Base-by-base conservation (phyloP, 192 early-diverging fungal genomes). In the Nowakowskiella sp. region DNA sequence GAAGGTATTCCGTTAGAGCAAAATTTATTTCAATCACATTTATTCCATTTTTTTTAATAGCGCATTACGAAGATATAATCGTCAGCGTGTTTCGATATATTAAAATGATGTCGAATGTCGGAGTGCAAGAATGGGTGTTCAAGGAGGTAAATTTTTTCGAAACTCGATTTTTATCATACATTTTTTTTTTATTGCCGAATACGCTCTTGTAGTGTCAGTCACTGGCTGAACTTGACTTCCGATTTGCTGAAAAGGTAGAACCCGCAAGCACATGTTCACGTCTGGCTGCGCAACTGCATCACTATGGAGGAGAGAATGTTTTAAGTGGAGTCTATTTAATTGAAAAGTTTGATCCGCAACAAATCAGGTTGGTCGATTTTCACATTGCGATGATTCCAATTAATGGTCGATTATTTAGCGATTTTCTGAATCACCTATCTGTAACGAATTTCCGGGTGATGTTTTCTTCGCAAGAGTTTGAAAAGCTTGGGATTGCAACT, bases 51-150 rank as follows among this genome's bases (percentile, higher is more conserved):
- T 53, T 39, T 39, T 3, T 43, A 49, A 21, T 33, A 68, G 62
- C 63, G 24, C 73, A 85, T 46, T 89, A 86, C 52, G 68, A 90
- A 52, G 86, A 92, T 27, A 84, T 96, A 1, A 71, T 96, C 33
- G 55, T 75, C 6, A 71, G 82, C 16, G 58, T 96, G 13, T 98
- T 96, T 66, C 82, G 89, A 60, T 98, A 91, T 57, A 86, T 96
- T 52, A 65, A 85, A 23, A 82, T 98, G 80, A 61, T 98, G 24
- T 75, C 75, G 43, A 49, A 66, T n/a, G 62, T 61, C 39, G 86
- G 85, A 24, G 67, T 88, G 42, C 78, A 89, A 52, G 67, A 83
- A 28, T 87, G 85, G 77, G 83, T 87, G 42, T 94, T 83, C 64
- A 73, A 88, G 27, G 92, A 98, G 73, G 79, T 84, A 58, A 49